Evolutionary conservation across 1,284 basidiomycete genomes (phyloP).

Genomic region (Thelephora terrestris): DNA sequence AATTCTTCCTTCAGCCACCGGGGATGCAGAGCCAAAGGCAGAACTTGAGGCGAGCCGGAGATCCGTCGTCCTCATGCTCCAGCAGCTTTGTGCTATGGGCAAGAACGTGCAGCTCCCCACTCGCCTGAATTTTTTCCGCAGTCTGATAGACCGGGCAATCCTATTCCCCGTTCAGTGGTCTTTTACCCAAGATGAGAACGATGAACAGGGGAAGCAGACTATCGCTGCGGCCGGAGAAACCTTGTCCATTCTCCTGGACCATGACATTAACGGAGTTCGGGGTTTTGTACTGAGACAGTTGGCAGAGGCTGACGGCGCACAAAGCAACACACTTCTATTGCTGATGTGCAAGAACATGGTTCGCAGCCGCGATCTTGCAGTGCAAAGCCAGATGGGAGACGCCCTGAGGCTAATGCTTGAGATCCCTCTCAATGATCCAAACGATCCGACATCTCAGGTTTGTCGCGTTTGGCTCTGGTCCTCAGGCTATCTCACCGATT

Average conservation of each 20-base stretch:
- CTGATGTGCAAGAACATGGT: slow-evolving; percentile 73
- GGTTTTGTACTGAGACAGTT: slow-evolving; percentile 78
- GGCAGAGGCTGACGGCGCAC: slow-evolving; percentile 52
- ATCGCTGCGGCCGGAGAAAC: slow-evolving; percentile 85
- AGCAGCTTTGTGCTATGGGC: slow-evolving; percentile 91
- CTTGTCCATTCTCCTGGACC: slow-evolving; percentile 80
- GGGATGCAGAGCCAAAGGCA: slow-evolving; percentile 25
- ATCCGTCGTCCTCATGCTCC: slow-evolving; percentile 80
- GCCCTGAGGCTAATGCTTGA: slow-evolving; percentile 83
- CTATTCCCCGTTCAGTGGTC: slow-evolving; percentile 91
- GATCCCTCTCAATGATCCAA: slow-evolving; percentile 32
- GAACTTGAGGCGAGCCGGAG: slow-evolving; percentile 39
- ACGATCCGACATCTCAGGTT: slow-evolving; percentile 12
- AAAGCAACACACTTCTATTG: slow-evolving; percentile 64
- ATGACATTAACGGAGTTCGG: slow-evolving; percentile 84
- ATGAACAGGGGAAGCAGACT: slow-evolving; percentile 36
- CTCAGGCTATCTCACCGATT: background rate
- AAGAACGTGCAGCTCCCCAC: slow-evolving; percentile 91
- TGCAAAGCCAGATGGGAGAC: slow-evolving; percentile 89
- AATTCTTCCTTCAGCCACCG: slow-evolving; percentile 9
- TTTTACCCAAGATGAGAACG: slow-evolving; percentile 33
- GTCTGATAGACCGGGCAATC: slow-evolving; percentile 82
- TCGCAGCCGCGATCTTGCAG: slow-evolving; percentile 71
- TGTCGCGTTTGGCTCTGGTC: slow-evolving; percentile 6
- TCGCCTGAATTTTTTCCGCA: slow-evolving; percentile 82